phyloP scores from a whole-genome alignment of 805 yeast species.

The Brettanomyces bruxellensis region DNA sequence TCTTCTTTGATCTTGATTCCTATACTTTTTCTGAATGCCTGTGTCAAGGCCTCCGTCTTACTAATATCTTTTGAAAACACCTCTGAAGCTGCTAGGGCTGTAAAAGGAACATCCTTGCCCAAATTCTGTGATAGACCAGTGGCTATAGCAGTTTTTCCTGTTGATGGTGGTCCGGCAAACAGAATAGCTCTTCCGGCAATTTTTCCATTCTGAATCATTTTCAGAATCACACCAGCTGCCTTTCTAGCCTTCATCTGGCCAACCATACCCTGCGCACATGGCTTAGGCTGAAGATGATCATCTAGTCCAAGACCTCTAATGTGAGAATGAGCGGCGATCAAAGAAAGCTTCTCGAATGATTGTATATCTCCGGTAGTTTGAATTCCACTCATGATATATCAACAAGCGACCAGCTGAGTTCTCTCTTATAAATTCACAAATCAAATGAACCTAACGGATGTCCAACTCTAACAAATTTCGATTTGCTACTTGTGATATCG shows the following conservation, averaged over 20 bases:
- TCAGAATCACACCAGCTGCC: conserved; percentile 93
- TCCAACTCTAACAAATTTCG: too few species aligned
- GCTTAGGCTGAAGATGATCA: conserved; percentile 78
- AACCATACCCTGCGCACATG: conserved; percentile 81
- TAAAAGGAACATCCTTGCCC: conserved; percentile 96
- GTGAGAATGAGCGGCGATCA: conserved; percentile 87
- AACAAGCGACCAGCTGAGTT: too few species aligned
- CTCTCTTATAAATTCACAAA: too few species aligned
- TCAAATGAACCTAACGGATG: too few species aligned
- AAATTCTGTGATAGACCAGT: conserved; percentile 92
- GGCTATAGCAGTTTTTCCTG: conserved; percentile 97
- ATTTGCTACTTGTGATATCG: too few species aligned
- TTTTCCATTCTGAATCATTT: conserved; percentile 82
- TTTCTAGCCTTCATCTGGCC: conserved; percentile 72
- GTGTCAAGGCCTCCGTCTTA: conserved; percentile 94
- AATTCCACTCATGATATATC: conserved; percentile 6
- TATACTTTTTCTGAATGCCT: conserved; percentile 91
- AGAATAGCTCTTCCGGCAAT: conserved; percentile 95
- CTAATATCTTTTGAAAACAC: conserved; percentile 93
- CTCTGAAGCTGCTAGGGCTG: conserved; percentile 95
- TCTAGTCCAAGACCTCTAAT: conserved; percentile 92
- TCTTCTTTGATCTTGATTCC: conserved; percentile 95
- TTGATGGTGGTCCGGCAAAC: conserved; percentile 96
- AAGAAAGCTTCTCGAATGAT: conserved; percentile 13
- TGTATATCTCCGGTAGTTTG: conserved; percentile 1